Percentiles rank a stretch among this genome's conserved stretches.
These are phyloP conservation scores for Neofusicoccum umdonicola DNA, from an alignment of 2,329 filamentous ascomycete genomes.

Conservation along the genomic window DNA sequence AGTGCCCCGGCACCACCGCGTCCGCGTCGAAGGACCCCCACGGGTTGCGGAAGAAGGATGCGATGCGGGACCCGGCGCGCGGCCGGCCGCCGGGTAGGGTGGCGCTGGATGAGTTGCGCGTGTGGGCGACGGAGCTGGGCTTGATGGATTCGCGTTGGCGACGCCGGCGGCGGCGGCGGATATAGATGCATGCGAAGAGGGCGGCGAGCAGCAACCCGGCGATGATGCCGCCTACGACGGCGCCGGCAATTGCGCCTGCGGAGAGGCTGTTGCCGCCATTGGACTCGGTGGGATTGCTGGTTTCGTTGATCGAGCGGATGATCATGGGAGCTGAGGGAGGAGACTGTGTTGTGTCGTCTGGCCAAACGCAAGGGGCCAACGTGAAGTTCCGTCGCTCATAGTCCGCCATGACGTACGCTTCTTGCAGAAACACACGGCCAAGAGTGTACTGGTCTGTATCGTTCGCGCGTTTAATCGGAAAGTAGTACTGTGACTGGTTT, in stretches of 20 bases:
- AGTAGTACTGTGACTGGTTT: slow-evolving; percentile 24
- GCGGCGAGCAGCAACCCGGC: slow-evolving; percentile 23
- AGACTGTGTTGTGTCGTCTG: background rate
- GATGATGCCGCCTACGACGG: slow-evolving; percentile 27
- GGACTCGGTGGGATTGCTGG: background rate
- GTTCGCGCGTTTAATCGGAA: slow-evolving; percentile 31
- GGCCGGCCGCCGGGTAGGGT: background rate
- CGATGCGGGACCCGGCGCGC: background rate
- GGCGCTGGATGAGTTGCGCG: background rate
- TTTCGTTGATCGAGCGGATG: background rate
- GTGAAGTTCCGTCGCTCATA: slow-evolving; percentile 32
- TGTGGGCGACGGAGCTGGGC: background rate
- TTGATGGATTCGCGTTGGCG: background rate
- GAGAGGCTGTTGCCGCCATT: slow-evolving; percentile 20
- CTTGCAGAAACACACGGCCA: slow-evolving; percentile 35
- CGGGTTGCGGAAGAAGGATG: slow-evolving; percentile 10
- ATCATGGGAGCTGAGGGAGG: background rate
- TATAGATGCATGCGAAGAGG: slow-evolving; percentile 29
- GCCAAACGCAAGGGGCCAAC: slow-evolving; percentile 28
- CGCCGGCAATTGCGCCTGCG: slow-evolving; percentile 32
- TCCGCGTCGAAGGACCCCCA: background rate
- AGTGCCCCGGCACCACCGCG: background rate
- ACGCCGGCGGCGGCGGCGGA: background rate
- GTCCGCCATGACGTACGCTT: slow-evolving; percentile 35
- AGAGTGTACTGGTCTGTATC: slow-evolving; percentile 31